A percentile compares a stretch with the other conserved stretches of the same genome.
These are phyloP conservation scores for Kuraishia cidri DNA, from an alignment of 805 yeast genomes.

Conservation along the genomic window DNA sequence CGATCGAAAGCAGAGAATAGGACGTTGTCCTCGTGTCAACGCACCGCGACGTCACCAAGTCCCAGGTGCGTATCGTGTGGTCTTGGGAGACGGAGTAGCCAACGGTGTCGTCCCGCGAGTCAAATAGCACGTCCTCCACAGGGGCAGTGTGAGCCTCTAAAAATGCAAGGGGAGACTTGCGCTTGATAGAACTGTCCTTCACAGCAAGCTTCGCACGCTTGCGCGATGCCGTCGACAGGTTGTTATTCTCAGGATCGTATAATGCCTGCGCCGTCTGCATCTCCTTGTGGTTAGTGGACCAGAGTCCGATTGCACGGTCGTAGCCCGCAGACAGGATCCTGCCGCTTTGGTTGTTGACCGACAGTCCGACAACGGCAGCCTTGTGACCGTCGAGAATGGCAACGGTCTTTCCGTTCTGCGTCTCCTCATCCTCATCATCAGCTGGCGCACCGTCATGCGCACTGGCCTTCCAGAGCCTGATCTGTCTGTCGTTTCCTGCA, in stretches of 20 bases:
- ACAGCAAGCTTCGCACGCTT: conserved; percentile 81
- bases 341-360: conserved; percentile 40
- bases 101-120: conserved; percentile 62
- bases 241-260: conserved; percentile 28
- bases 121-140: conserved; percentile 79
- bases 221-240: conserved; percentile 69
- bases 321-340: conserved; percentile 78
- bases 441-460: conserved; percentile 22
- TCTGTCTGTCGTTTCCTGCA: conserved; percentile 82
- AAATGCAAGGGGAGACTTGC: conserved; percentile 74
- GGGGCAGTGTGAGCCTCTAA: conserved; percentile 81
- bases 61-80: conserved; percentile 95
- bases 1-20: conserved; percentile 70
- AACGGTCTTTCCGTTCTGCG: conserved; percentile 55
- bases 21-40: conserved; percentile 86
- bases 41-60: conserved; percentile 74
- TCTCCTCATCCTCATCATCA: conserved; percentile 28
- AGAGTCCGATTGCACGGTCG: conserved; percentile 72
- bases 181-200: conserved; percentile 64
- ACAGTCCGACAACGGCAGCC: conserved; percentile 75
- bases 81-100: conserved; percentile 94
- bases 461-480: conserved; percentile 80
- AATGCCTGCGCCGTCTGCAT: conserved; percentile 54
- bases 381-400: conserved; percentile 89
- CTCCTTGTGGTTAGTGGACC: conserved; percentile 85